These are phyloP conservation scores for Aphanomyces astaci DNA, from an alignment of 352 stramenopile genomes.

Conservation along the genomic window DNA sequence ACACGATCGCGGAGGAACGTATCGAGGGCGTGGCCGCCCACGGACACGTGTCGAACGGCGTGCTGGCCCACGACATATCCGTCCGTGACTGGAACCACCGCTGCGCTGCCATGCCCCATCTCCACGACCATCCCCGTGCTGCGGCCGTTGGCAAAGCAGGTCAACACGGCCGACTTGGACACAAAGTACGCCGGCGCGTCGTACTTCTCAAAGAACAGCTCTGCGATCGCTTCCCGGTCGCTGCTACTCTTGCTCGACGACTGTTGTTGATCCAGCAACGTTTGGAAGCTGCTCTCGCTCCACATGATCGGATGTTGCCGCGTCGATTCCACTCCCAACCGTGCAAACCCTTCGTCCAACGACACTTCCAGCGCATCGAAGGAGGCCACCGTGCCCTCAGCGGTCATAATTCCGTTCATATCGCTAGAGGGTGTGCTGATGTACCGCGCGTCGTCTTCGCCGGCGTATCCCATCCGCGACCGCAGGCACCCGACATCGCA, in stretches of 20 bases:
- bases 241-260: neutral
- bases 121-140: conserved; percentile 74
- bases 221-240: conserved; percentile 58
- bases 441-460: conserved; percentile 75
- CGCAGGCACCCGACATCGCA: conserved; percentile 67
- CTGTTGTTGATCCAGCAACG: neutral
- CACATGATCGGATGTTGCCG: conserved; percentile 16
- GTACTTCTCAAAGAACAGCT: conserved; percentile 79
- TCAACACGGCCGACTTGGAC: conserved; percentile 72
- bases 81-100: conserved; percentile 68
- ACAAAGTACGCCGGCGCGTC: conserved; percentile 66
- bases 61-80: conserved; percentile 66
- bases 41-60: conserved; percentile 45
- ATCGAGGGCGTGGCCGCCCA: conserved; percentile 60
- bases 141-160: conserved; percentile 74
- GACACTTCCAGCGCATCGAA: conserved; percentile 36
- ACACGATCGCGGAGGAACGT: conserved; percentile 37
- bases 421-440: conserved; percentile 24
- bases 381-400: conserved; percentile 30
- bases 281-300: conserved; percentile 24
- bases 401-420: conserved; percentile 20
- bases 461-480: conserved; percentile 80
- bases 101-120: conserved; percentile 69
- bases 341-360: neutral
- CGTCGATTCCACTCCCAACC: neutral